These are phyloP conservation scores for Penicillium rolfsii DNA, from an alignment of 2,329 filamentous ascomycete species.

Conservation along the genomic window DNA sequence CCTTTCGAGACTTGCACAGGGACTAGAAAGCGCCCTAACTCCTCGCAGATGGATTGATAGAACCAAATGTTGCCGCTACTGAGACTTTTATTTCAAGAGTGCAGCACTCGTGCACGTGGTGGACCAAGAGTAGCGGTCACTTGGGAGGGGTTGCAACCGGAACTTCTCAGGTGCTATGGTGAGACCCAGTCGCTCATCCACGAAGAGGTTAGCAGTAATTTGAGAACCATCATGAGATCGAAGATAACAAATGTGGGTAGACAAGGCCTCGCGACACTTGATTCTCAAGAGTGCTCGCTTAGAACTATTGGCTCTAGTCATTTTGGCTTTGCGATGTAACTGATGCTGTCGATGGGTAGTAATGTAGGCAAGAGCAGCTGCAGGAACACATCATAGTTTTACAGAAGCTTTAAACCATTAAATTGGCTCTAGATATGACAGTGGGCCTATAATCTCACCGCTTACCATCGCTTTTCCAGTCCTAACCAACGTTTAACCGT, in stretches of 20 bases:
- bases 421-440: not conserved
- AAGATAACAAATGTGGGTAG: not conserved
- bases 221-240: not conserved
- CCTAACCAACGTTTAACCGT: not conserved
- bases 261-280: conserved; percentile 1
- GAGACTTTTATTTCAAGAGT: conserved; percentile 1
- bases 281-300: conserved; percentile 3
- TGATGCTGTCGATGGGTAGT: not conserved
- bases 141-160: not conserved
- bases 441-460: not conserved
- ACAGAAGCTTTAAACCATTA: not conserved
- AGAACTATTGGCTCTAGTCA: conserved; percentile 1
- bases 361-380: not conserved
- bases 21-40: not conserved
- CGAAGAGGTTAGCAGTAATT: conserved; percentile 1
- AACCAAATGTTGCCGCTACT: not conserved
- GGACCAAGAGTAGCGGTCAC: conserved; percentile 1
- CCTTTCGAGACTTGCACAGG: not conserved
- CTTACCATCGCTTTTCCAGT: not conserved
- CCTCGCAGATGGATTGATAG: conserved; percentile 2
- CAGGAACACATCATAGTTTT: conserved; percentile 3
- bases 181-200: conserved; percentile 3
- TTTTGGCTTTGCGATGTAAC: conserved; percentile 1
- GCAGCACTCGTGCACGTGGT: not conserved
- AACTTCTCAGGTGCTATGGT: conserved; percentile 1